Evolutionary conservation across 148 eudicot genomes (phyloP).

Genomic region (Polygonum maritimum): DNA sequence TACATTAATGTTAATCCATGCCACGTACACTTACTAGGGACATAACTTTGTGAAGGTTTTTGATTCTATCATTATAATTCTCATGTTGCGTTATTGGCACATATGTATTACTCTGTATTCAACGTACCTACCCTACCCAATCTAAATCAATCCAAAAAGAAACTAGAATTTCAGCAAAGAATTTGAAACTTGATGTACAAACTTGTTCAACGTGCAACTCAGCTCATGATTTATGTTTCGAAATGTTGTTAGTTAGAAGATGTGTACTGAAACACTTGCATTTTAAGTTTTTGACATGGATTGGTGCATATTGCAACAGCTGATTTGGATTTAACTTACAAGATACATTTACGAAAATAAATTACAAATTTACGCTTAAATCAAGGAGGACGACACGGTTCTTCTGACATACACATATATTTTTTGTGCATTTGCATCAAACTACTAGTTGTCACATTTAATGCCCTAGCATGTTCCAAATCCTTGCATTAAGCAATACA

Average conservation of each 20-base stretch:
- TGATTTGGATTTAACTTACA: neutral
- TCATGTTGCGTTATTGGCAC: neutral
- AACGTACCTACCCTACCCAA: too few relatives aligned
- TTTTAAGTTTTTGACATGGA: too few relatives aligned
- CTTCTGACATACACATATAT: neutral
- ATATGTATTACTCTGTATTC: neutral
- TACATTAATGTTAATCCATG: neutral
- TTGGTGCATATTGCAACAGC: too few relatives aligned
- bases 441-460: slow-evolving; percentile 7
- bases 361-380: neutral
- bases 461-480: slow-evolving; percentile 1
- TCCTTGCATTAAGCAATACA: neutral
- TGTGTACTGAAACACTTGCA: too few relatives aligned
- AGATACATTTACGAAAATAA: neutral
- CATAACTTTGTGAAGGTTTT: neutral
- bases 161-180: too few relatives aligned
- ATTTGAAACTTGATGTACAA: too few relatives aligned
- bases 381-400: slow-evolving; percentile 4
- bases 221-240: too few relatives aligned
- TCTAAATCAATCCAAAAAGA: too few relatives aligned
- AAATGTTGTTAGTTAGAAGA: too few relatives aligned
- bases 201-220: too few relatives aligned
- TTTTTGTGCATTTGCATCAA: neutral
- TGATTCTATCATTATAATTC: neutral
- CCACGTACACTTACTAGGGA: too few relatives aligned